A percentile compares a stretch with the other conserved stretches of the same genome.
These are phyloP conservation scores for Kondoa subrosea DNA, from an alignment of 768 basidiomycete species.

Conservation along the genomic window DNA sequence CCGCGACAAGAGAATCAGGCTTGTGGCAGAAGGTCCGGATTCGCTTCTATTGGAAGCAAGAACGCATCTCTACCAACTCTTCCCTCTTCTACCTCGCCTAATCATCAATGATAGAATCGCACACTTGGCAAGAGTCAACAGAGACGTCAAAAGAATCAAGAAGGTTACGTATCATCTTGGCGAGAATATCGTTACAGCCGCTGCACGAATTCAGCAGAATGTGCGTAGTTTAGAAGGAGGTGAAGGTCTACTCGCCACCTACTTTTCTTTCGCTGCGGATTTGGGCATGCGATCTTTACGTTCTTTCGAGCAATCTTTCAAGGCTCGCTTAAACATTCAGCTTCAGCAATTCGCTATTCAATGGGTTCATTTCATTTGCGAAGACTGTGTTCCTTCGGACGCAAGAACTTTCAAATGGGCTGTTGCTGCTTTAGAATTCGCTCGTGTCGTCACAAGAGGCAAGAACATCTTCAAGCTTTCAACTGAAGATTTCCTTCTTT, in stretches of 20 bases:
- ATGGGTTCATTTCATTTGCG: constrained; percentile 97
- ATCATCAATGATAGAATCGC: constrained; percentile 62
- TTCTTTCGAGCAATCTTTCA: constrained; percentile 60
- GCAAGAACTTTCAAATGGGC: constrained; percentile 96
- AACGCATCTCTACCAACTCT: constrained; percentile 33
- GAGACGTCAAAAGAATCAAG: constrained; percentile 76
- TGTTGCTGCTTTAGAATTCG: constrained; percentile 84
- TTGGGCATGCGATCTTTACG: constrained; percentile 79
- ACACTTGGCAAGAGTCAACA: constrained; percentile 74
- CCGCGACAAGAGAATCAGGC: constrained; percentile 71
- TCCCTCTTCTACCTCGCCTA: constrained; percentile 37
- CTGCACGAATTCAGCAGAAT: constrained; percentile 71
- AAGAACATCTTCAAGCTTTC: constrained; percentile 79
- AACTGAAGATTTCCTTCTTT: constrained; percentile 70
- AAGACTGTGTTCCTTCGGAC: constrained; percentile 90
- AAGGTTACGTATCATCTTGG: constrained; percentile 75
- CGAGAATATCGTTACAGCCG: constrained; percentile 81
- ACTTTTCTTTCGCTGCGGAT: constrained; percentile 92
- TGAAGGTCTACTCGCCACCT: constrained; percentile 53
- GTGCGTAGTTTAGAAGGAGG: constrained; percentile 22
- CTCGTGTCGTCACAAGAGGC: constrained; percentile 67
- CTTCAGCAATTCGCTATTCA: constrained; percentile 82
- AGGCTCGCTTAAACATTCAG: constrained; percentile 57
- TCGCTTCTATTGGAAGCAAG: constrained; percentile 59
- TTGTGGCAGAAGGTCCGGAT: constrained; percentile 78